Evolutionary conservation across 148 eudicot genomes (phyloP), one percentile per base, ranked within the genome.

Genomic region (Rhododendron ferrugineum): DNA sequence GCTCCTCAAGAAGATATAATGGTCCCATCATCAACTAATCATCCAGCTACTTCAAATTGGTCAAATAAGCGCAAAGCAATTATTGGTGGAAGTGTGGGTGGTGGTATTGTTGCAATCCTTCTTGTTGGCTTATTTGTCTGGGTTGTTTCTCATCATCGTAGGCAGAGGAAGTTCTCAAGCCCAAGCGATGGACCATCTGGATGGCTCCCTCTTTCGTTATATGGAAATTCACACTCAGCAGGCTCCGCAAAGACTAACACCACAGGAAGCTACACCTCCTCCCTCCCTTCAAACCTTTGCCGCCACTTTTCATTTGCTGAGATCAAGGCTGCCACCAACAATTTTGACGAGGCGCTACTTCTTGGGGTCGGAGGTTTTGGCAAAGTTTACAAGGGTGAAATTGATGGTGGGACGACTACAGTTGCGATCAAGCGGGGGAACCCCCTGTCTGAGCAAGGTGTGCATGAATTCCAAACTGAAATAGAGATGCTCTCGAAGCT

Each of bases 301-400:
- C 94, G 99, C 4, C 99, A 96, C 87, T 96, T 96, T 83, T 94
- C 99, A 8, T 91, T 96, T 74, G 90, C 97, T 6, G 98, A 96
- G 88, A 96, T 96, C 85, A 94, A 92, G 87, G 85, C 97, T 37
- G 99, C 99, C 88, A 96, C 99, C 66, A 93, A 93, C 15, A 94
- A 96, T 88, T 96, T 96, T n/a, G 98, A 96, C 16, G 97, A 96
- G 89, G 87, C 97, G 60, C 92, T 89, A n/a, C 88, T 95, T 28
- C 97, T 96, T 66, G 99, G 99, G 30, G 98, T 95, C 23, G 99
- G 99, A 64, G 99, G 99, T 64, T 96, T 96, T 78, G 99, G 99
- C 3, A 95, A 95, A 89, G 99, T 96, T 16, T 96, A 96, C 87
- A 88, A 89, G 85, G 99, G 99, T 50, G 94, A 94, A 84, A 89